Base-by-base conservation (phyloP, 1,284 basidiomycete genomes). In the Irpex rosettiformis region DNA sequence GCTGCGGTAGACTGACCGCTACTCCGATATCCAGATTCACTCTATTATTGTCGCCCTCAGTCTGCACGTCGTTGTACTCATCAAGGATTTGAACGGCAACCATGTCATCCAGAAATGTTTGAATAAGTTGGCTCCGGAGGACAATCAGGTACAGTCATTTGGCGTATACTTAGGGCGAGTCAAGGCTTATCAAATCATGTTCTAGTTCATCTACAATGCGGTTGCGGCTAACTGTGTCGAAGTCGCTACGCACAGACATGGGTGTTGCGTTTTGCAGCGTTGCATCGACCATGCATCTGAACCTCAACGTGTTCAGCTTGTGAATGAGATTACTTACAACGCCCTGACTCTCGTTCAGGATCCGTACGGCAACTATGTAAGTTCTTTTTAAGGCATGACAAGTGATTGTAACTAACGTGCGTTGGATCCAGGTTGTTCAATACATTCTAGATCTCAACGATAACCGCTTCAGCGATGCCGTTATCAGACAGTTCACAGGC, bases 81-180 rank as follows among this genome's bases (percentile, higher is more conserved):
- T 99, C 88, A 99, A 99, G 83, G 96, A 99, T 74, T 80, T 99
- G 66, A 99, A 99, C 74, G 97, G 97, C 57, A 99, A 99, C 73
- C 97, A 99, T 71, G 97, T 99, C 71, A 98, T 99, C 66, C 97
- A 99, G 76, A 99, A 99, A 78, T 99, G 97, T 75, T 78, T 99
- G 66, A 99, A 99, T 82, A 95, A 97, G 75, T 80, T 99, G 61
- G 91, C 91, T 29, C 93, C 97, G 0, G 96, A 98, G 71, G 97
- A 99, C 75, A 99, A 99, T 75, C 96, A 98, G 83, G 91, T 89
- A 70, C 25, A 70, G 65, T 48, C 40, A 45, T 54, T 18, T 54
- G 27, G 21, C 47, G 29, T 56, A 40, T 48, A 54, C 42, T 52
- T 30, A 37, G 60, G 22, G 56, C 66, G 58, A 58, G 27, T 30